Conservation (phyloP, 805 yeast genomes). For the Candida sithepensis region DNA sequence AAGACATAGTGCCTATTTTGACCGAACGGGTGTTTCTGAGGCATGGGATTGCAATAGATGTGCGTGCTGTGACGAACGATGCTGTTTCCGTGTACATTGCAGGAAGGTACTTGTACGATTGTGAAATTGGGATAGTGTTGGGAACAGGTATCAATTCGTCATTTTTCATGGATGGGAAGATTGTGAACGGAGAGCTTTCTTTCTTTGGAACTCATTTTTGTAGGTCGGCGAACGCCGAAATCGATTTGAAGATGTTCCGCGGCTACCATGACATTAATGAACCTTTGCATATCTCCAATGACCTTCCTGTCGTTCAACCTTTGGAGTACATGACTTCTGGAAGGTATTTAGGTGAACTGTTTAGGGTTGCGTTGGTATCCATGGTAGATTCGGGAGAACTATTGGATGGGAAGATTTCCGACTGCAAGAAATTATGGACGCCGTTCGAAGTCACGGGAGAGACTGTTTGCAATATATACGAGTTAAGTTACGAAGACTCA, state of each 20-base stretch:
- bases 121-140: slow-evolving; percentile 52
- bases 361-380: slow-evolving; percentile 40
- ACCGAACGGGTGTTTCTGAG: slow-evolving; percentile 30
- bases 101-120: slow-evolving; percentile 34
- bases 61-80: slow-evolving; percentile 52
- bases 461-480: slow-evolving; percentile 37
- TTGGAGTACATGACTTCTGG: slow-evolving; percentile 53
- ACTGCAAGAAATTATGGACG: not conserved
- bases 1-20: slow-evolving; percentile 41
- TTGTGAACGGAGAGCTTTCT: slow-evolving; percentile 53
- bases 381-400: slow-evolving; percentile 22
- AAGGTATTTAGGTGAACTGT: slow-evolving; percentile 51
- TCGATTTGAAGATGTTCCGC: slow-evolving; percentile 33
- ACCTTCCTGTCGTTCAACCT: slow-evolving; percentile 46
- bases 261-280: slow-evolving; percentile 1
- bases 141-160: slow-evolving; percentile 69
- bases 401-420: slow-evolving; percentile 4
- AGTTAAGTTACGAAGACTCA: slow-evolving; percentile 15
- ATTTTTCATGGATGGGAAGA: slow-evolving; percentile 29
- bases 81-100: slow-evolving; percentile 63
- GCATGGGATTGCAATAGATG: slow-evolving; percentile 30
- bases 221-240: slow-evolving; percentile 37
- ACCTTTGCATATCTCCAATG: slow-evolving; percentile 26
- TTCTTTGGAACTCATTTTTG: slow-evolving; percentile 45
- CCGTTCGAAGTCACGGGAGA: slow-evolving; percentile 32